phyloP scores from a whole-genome alignment of 495 filamentous ascomycete species.

The Xylaria grammica region DNA sequence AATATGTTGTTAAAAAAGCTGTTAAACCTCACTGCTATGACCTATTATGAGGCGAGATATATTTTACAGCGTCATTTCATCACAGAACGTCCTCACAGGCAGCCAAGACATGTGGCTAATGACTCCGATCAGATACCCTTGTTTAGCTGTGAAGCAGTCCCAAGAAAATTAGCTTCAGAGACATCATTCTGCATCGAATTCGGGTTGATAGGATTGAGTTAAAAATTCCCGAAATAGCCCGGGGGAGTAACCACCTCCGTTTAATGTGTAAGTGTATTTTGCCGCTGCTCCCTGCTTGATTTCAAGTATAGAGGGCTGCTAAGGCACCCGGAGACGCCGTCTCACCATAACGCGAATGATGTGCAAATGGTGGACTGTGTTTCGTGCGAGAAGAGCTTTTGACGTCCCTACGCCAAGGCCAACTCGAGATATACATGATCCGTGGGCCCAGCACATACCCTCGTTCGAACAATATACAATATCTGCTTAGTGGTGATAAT shows the following conservation, averaged over 20 bases:
- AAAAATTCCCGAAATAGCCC: conserved; percentile 32
- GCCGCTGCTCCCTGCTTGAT: conserved; percentile 31
- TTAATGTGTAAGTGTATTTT: conserved; percentile 39
- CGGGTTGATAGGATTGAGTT: conserved; percentile 30
- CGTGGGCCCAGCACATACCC: neutral
- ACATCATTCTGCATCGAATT: conserved; percentile 37
- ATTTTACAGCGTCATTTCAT: conserved; percentile 33
- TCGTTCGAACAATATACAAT: neutral
- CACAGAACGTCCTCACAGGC: conserved; percentile 28
- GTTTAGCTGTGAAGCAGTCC: neutral
- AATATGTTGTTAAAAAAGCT: neutral
- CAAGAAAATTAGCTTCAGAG: conserved; percentile 30
- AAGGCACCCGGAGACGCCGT: conserved; percentile 25
- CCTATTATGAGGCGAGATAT: conserved; percentile 27
- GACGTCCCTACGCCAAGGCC: neutral
- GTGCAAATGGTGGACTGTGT: conserved; percentile 32
- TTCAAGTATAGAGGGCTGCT: conserved; percentile 17
- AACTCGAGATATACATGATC: conserved; percentile 1
- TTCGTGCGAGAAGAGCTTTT: conserved; percentile 21
- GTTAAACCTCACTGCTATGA: neutral
- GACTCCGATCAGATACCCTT: neutral
- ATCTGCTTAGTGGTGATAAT: neutral
- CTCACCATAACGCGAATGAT: conserved; percentile 31
- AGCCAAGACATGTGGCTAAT: conserved; percentile 11
- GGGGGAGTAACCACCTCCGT: conserved; percentile 29